These are phyloP conservation scores for Talaromyces sp. DNA, from an alignment of 2,329 filamentous ascomycete species.

Conservation along the genomic window DNA sequence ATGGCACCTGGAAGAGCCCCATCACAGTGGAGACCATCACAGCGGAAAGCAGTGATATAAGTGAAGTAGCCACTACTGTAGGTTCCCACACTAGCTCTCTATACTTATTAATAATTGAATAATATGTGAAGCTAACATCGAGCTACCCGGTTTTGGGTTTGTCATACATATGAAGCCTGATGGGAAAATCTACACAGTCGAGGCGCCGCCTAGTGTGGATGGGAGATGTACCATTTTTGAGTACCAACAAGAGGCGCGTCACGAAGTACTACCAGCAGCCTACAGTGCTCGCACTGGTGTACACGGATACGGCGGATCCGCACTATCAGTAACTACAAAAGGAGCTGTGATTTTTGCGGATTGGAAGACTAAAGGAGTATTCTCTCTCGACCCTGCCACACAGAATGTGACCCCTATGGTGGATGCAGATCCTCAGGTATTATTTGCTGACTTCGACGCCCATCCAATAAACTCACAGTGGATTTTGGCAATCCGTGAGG, in stretches of 20 bases:
- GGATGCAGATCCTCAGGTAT: constrained; percentile 24
- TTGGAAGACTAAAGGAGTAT: constrained; percentile 36
- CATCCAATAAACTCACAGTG: constrained; percentile 31
- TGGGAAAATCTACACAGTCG: constrained; percentile 27
- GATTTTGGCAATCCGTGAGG: constrained; percentile 50
- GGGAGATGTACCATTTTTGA: constrained; percentile 44
- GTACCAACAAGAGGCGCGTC: constrained; percentile 25
- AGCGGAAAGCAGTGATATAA: constrained; percentile 25
- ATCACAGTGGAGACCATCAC: constrained; percentile 31
- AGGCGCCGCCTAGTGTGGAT: constrained; percentile 30
- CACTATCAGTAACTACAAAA: constrained; percentile 34
- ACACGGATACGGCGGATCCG: constrained; percentile 50
- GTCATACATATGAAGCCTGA: constrained; percentile 11
- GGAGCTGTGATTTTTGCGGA: constrained; percentile 45
- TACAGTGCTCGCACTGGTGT: constrained; percentile 43
- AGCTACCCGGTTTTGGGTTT: constrained; percentile 14
- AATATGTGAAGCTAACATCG: not conserved
- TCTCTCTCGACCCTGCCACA: constrained; percentile 36
- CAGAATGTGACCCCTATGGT: constrained; percentile 30
- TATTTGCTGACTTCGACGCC: constrained; percentile 45
- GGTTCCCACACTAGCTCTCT: constrained; percentile 6
- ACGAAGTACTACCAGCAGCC: constrained; percentile 39
- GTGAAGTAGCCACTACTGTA: constrained; percentile 26
- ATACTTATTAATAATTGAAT: too few species aligned
- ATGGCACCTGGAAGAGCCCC: constrained; percentile 35